Evolutionary conservation across 805 yeast genomes (phyloP).

Genomic region (Nakazawaea laoshanensis): DNA sequence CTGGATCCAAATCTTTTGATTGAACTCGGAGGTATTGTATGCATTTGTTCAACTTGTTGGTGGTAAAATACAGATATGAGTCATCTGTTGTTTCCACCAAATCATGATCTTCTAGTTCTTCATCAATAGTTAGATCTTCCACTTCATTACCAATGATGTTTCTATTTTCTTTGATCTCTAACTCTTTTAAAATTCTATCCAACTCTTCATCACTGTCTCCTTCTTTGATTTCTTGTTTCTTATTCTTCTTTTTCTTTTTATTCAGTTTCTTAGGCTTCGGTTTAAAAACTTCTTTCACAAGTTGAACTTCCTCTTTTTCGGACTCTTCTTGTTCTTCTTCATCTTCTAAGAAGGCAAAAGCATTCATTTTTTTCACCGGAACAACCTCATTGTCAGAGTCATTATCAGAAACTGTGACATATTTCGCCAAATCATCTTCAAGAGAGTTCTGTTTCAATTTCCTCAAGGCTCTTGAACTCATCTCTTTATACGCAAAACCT

Average conservation of each 20-base stretch:
- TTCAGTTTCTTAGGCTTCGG: slow-evolving; percentile 36
- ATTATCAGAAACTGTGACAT: slow-evolving; percentile 7
- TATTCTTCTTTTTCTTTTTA: slow-evolving; percentile 15
- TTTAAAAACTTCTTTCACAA: slow-evolving; percentile 28
- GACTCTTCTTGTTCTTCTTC: slow-evolving; percentile 19
- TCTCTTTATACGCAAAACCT: too few relatives aligned
- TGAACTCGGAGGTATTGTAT: slow-evolving; percentile 35
- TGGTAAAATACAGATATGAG: slow-evolving; percentile 32
- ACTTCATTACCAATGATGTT: slow-evolving; percentile 14
- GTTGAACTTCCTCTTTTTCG: slow-evolving; percentile 13
- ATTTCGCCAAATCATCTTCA: slow-evolving; percentile 12
- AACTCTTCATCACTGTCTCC: slow-evolving; percentile 48
- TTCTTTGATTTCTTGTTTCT: slow-evolving; percentile 13
- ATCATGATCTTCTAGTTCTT: slow-evolving; percentile 24
- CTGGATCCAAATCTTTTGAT: slow-evolving; percentile 59
- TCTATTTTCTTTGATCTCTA: slow-evolving; percentile 19
- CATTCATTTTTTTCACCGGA: slow-evolving; percentile 22
- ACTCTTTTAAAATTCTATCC: slow-evolving; percentile 43
- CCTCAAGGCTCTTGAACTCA: slow-evolving; percentile 45
- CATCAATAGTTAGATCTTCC: slow-evolving; percentile 20
- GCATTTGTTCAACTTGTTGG: slow-evolving; percentile 30
- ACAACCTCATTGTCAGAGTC: slow-evolving; percentile 14
- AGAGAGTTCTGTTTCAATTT: slow-evolving; percentile 28
- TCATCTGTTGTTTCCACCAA: slow-evolving; percentile 21
- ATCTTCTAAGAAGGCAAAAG: slow-evolving; percentile 34